Percentiles rank a stretch among this genome's conserved stretches.
These are phyloP conservation scores for Agrocybe chaxingu DNA, from an alignment of 768 basidiomycete species.

Conservation along the genomic window DNA sequence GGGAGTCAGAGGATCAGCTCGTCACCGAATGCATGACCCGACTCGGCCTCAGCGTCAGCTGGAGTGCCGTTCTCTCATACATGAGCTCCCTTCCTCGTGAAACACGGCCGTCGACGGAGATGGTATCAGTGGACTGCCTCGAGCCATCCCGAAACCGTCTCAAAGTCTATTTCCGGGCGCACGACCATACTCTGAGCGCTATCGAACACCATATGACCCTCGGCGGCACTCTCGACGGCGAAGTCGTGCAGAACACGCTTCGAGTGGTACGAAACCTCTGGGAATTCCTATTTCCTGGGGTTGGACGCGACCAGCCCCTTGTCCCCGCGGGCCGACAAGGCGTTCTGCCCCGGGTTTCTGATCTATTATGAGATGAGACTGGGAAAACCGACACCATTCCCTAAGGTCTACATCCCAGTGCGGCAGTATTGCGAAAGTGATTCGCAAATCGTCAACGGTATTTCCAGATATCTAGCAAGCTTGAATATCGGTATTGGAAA, in stretches of 20 bases:
- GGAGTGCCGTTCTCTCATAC: conserved; percentile 9
- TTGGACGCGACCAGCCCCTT: conserved; percentile 10
- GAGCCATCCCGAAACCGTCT: conserved; percentile 12
- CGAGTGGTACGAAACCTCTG: conserved; percentile 11
- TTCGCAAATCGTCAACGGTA: conserved; percentile 9
- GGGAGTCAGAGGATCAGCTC: conserved; percentile 6
- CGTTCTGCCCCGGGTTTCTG: conserved; percentile 7
- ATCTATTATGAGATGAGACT: conserved; percentile 15
- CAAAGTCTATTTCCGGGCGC: conserved; percentile 14
- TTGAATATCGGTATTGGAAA: conserved; percentile 7
- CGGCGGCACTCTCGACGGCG: conserved; percentile 10
- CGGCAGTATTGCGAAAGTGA: conserved; percentile 16
- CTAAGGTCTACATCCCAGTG: conserved; percentile 17
- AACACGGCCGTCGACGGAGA: conserved; percentile 8
- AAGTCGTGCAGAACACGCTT: conserved; percentile 8
- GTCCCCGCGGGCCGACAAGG: conserved; percentile 3
- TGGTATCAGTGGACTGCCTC: conserved; percentile 15
- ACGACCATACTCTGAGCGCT: conserved; percentile 9
- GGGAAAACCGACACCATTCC: conserved; percentile 6
- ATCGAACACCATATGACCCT: conserved; percentile 10
- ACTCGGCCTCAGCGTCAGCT: conserved; percentile 7
- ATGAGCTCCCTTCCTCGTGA: conserved; percentile 5
- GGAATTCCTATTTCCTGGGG: conserved; percentile 12
- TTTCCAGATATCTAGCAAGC: conserved; percentile 9
- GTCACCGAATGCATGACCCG: conserved; percentile 9